Conservation (phyloP, 371 early-diverging fungal genomes). For the Apophysomyces ossiformis region DNA sequence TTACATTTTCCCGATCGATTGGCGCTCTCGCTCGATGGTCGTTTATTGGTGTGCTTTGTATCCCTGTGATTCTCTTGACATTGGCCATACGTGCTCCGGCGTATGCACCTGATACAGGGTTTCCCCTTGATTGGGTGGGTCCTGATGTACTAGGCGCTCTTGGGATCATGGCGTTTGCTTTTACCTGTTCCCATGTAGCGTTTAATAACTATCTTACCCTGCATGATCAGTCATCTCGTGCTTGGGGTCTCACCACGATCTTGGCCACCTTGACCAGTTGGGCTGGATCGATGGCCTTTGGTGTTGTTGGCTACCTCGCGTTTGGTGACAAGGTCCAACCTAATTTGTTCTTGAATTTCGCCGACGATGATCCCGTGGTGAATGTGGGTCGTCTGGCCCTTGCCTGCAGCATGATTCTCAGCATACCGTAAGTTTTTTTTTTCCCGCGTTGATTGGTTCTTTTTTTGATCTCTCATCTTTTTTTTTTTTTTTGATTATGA, state of each 20-base stretch:
- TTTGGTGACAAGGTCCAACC: constrained; percentile 59
- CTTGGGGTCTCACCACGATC: constrained; percentile 53
- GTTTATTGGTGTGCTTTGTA: constrained; percentile 44
- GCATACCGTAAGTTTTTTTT: constrained; percentile 47
- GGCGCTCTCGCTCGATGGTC: constrained; percentile 51
- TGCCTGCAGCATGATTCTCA: constrained; percentile 59
- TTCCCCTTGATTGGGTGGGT: constrained; percentile 51
- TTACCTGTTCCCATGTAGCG: constrained; percentile 64
- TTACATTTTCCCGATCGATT: constrained; percentile 47
- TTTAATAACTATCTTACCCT: constrained; percentile 59
- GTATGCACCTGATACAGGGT: constrained; percentile 48
- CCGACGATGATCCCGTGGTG: constrained; percentile 52
- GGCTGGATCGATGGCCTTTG: constrained; percentile 60
- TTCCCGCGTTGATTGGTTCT: neutral
- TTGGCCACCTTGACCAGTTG: constrained; percentile 54
- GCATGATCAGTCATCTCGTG: constrained; percentile 42
- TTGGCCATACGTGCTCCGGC: constrained; percentile 45
- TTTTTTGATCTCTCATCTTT: neutral
- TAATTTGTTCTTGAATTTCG: constrained; percentile 64
- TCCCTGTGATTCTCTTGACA: constrained; percentile 44
- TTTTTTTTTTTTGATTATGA: constrained; percentile 11
- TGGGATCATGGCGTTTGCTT: constrained; percentile 69
- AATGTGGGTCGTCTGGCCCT: constrained; percentile 61
- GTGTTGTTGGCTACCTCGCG: constrained; percentile 56
- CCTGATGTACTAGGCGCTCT: constrained; percentile 59